These are phyloP conservation scores for Desmodesmus armatus DNA, from an alignment of 139 green algal genomes.

Conservation along the genomic window DNA sequence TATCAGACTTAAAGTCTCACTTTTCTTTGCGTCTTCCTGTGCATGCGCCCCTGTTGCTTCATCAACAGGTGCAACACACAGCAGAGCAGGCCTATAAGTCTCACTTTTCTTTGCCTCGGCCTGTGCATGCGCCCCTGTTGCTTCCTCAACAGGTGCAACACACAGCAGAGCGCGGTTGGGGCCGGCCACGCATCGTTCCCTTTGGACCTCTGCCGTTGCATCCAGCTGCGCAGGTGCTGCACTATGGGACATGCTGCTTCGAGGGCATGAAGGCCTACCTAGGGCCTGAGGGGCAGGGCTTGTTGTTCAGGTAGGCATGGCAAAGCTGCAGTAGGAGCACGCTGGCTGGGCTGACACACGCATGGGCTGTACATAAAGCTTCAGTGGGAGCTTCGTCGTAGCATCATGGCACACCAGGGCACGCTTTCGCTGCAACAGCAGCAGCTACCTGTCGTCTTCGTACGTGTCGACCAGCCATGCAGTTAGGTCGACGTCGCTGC, in stretches of 20 bases:
- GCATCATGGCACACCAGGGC: too few relatives aligned
- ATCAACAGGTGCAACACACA: conserved; percentile 62
- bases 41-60: conserved; percentile 2
- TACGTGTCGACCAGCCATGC: too few relatives aligned
- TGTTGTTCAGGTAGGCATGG: conserved; percentile 72
- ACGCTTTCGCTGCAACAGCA: background rate
- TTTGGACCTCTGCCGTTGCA: conserved; percentile 73
- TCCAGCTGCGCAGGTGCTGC: conserved; percentile 73
- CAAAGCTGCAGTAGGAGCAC: background rate
- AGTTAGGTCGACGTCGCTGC: background rate
- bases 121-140: background rate
- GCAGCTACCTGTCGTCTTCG: too few relatives aligned
- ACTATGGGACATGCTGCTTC: conserved; percentile 80
- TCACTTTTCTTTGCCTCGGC: background rate
- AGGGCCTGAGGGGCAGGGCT: conserved; percentile 56
- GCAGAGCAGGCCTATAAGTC: background rate
- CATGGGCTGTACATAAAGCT: background rate
- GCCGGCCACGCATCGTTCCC: conserved; percentile 66
- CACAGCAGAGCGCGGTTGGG: conserved; percentile 68
- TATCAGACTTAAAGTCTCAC: background rate
- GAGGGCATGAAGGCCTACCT: conserved; percentile 85
- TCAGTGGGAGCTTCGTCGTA: background rate
- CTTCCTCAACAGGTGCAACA: conserved; percentile 62
- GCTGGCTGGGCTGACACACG: too few relatives aligned
- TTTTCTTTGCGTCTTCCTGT: background rate